These are phyloP conservation scores for Teratosphaeria destructans DNA, from an alignment of 2,329 filamentous ascomycete genomes.

Conservation along the genomic window DNA sequence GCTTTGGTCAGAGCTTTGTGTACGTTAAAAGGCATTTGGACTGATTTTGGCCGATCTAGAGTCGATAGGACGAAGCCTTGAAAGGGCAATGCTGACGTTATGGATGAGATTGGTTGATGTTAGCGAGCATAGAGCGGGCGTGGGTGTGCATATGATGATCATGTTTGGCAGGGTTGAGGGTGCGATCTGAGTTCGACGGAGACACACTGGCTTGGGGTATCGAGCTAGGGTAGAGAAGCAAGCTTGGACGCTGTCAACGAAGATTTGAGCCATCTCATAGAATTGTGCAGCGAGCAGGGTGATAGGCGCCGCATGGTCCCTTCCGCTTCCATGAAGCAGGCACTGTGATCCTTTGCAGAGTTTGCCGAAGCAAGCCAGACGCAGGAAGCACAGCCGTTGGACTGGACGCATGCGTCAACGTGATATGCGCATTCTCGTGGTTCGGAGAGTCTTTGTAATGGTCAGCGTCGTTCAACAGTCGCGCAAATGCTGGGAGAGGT, in stretches of 20 bases:
- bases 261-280: slow-evolving; percentile 5
- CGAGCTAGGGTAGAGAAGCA: neutral
- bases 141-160: slow-evolving; percentile 1
- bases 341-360: neutral
- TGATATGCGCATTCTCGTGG: neutral
- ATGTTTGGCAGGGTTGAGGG: neutral
- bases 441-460: slow-evolving; percentile 4
- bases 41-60: slow-evolving; percentile 3
- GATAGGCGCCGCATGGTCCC: slow-evolving; percentile 3
- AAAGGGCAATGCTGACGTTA: neutral
- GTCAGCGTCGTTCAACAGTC: slow-evolving; percentile 13
- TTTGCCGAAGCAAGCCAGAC: neutral
- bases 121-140: neutral
- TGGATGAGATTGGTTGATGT: neutral
- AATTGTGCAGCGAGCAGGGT: slow-evolving; percentile 11
- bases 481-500: slow-evolving; percentile 13
- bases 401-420: neutral
- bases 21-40: neutral
- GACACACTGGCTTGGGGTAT: neutral
- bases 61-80: slow-evolving; percentile 5
- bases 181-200: neutral
- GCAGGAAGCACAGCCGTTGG: neutral
- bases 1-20: neutral
- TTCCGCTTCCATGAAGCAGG: neutral
- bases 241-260: slow-evolving; percentile 4